Evolutionary conservation across 1,139 yeast species (phyloP).

Genomic region (Yamadazyma blattariae): DNA sequence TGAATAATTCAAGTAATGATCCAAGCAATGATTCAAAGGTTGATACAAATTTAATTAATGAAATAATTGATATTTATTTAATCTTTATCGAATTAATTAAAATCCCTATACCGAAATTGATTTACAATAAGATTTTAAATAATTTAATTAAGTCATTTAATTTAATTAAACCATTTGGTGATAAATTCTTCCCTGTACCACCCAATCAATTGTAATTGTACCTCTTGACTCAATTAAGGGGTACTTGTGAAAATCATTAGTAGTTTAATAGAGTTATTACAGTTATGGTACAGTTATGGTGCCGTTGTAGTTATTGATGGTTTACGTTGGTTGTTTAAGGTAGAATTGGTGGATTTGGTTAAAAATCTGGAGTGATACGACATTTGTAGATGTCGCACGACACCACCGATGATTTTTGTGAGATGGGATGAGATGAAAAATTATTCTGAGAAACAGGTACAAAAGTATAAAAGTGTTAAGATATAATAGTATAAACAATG

Average conservation of each 20-base stretch:
- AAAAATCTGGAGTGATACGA: background rate
- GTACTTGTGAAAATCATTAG: no score
- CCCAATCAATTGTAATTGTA: no score
- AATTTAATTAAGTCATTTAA: background rate
- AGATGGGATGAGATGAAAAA: slow-evolving; percentile 1
- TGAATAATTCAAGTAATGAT: background rate
- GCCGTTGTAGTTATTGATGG: no score
- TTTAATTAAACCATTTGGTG: slow-evolving; percentile 3
- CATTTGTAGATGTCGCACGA: background rate
- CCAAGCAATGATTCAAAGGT: background rate
- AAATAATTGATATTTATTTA: slow-evolving; percentile 12
- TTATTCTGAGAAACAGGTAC: background rate
- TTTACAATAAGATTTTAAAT: background rate
- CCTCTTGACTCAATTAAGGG: no score
- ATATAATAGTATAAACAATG: slow-evolving; percentile 39
- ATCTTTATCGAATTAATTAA: slow-evolving; percentile 7
- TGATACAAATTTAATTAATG: slow-evolving; percentile 3
- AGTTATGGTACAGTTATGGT: no score
- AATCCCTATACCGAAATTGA: background rate
- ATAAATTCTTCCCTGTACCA: slow-evolving; percentile 1
- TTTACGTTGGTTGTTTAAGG: no score
- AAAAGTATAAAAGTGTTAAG: background rate
- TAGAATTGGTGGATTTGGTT: no score
- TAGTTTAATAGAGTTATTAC: no score
- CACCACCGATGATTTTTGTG: slow-evolving; percentile 6